Conservation (phyloP, 2,329 filamentous ascomycete genomes). For the Cadophora gregata region DNA sequence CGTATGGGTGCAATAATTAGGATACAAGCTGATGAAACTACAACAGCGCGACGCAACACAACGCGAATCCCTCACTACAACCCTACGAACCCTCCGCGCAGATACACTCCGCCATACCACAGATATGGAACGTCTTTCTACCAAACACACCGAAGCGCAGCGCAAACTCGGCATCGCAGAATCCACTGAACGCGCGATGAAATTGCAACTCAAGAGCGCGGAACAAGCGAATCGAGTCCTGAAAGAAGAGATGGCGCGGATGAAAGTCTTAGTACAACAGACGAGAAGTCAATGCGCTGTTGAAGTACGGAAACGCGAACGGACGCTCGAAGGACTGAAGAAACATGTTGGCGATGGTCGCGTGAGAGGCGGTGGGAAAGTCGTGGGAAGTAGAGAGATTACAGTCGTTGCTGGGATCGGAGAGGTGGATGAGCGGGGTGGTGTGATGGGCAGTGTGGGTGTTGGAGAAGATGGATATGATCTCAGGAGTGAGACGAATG, state of each 20-base stretch:
- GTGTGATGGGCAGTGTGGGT: constrained; percentile 40
- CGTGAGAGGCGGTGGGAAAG: constrained; percentile 62
- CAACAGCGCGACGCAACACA: constrained; percentile 84
- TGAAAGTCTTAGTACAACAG: constrained; percentile 81
- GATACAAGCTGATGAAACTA: constrained; percentile 14
- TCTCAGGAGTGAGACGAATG: constrained; percentile 85
- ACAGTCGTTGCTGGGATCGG: constrained; percentile 60
- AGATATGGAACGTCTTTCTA: constrained; percentile 66
- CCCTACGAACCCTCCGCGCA: constrained; percentile 76
- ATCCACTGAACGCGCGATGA: constrained; percentile 73
- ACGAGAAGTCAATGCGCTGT: constrained; percentile 86
- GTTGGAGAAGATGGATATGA: constrained; percentile 64
- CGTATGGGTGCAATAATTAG: neutral
- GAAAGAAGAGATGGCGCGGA: constrained; percentile 81
- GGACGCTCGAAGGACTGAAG: constrained; percentile 88
- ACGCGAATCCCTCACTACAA: constrained; percentile 80
- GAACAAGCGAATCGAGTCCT: constrained; percentile 77
- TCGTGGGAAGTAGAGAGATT: constrained; percentile 61
- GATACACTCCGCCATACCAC: constrained; percentile 76
- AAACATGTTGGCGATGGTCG: constrained; percentile 78
- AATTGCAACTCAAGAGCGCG: constrained; percentile 72
- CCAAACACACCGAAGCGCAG: constrained; percentile 60
- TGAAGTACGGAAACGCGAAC: constrained; percentile 87
- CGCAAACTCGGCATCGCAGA: constrained; percentile 64
- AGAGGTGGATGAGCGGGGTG: constrained; percentile 44